Evolutionary conservation across 495 filamentous ascomycete genomes (phyloP), one percentile per base, ranked within the genome.

Genomic region (Podospora pseudocomata): DNA sequence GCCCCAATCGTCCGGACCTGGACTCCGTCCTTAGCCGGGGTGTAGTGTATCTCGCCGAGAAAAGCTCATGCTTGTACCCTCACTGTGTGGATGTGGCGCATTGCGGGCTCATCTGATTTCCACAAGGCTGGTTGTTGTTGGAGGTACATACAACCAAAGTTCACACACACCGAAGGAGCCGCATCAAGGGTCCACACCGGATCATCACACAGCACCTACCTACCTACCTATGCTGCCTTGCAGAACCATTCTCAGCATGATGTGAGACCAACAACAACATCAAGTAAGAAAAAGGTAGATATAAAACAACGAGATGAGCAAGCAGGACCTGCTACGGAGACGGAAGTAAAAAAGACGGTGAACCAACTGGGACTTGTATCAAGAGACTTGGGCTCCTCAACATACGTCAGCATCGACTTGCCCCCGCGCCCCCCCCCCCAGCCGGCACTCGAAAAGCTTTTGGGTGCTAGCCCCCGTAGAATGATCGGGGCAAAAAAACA

Each of bases 401-500:
- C 55, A 26, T 58, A 26, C 55, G 55, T 58, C 55, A 63, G 30
- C 28, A 49, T 5, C 16, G 27, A 61, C 30, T 32, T 32, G 30
- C 30, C 20, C 30, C 23, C 23, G 0, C 2, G 1, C 23, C 23
- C 23, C 20, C 20, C 20, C 20, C 23, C 23, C 60, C 60, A 63
- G 2, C 2, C 61, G 61, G 28, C 34, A 63, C 2, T 61, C 28
- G 59, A 61, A 61, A 32, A 61, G 59, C 27, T 61, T 32, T n/a
- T 1, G 23, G 23, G 32, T 2, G n/a, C 32, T 63, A 13, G 61
- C 32, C 61, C 7, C 60, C 30, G 30, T 63, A 63, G 61, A 63
- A 20, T 44, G 61, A 63, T 32, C 28, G 61, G 61, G 61, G 61
- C 61, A 63, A 63, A 63, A 63, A 32, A 28, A 28, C 1, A 61